phyloP scores from a whole-genome alignment of 495 filamentous ascomycete genomes.

The Niebla homalea region DNA sequence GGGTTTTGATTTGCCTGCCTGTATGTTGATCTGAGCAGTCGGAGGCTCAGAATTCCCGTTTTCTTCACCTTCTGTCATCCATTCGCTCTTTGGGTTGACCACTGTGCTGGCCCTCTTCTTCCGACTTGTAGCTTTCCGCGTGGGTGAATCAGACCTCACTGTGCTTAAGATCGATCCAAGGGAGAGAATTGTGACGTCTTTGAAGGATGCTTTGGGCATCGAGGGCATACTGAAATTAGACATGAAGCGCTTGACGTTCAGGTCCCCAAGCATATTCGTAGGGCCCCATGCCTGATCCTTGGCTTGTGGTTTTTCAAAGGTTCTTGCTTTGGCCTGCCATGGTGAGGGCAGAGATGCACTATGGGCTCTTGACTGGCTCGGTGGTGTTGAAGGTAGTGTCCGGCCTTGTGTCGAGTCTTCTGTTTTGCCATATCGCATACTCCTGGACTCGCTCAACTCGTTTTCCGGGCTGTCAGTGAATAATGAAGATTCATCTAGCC shows the following conservation, averaged over 20 bases:
- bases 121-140: not conserved
- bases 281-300: conserved; percentile 25
- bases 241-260: conserved; percentile 17
- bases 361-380: conserved; percentile 8
- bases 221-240: conserved; percentile 29
- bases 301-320: conserved; percentile 23
- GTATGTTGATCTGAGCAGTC: too few species aligned
- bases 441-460: conserved; percentile 17
- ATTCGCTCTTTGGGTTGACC: conserved; percentile 5
- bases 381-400: not conserved
- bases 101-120: conserved; percentile 12
- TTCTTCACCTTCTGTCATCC: conserved; percentile 15
- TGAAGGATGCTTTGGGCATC: conserved; percentile 34
- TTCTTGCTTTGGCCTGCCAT: conserved; percentile 37
- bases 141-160: conserved; percentile 7
- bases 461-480: conserved; percentile 30
- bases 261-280: conserved; percentile 26
- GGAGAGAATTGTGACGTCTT: conserved; percentile 13
- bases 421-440: not conserved
- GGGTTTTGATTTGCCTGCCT: too few species aligned
- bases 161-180: conserved; percentile 6
- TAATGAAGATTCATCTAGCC: conserved; percentile 35
- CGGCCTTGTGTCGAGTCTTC: not conserved
- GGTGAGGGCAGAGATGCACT: conserved; percentile 31
- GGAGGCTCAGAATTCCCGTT: too few species aligned